These are phyloP conservation scores for Penicillium herquei DNA, from an alignment of 495 filamentous ascomycete genomes.

Conservation along the genomic window DNA sequence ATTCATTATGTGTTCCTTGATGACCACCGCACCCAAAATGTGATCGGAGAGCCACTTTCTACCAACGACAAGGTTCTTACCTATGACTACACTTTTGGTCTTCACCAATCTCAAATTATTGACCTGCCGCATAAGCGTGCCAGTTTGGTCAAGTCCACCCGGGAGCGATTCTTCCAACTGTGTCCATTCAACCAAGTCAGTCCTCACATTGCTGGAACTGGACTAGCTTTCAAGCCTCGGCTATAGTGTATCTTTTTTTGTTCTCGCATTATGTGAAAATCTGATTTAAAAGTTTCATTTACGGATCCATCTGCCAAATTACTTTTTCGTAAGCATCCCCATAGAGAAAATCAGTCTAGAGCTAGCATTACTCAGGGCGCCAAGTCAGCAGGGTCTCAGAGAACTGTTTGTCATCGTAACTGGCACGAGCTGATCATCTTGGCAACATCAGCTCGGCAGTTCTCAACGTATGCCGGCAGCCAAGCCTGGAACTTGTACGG, in stretches of 20 bases:
- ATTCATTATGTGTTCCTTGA: constrained; percentile 68
- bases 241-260: constrained; percentile 1
- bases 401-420: too few relatives aligned
- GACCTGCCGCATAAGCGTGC: constrained; percentile 61
- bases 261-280: too few relatives aligned
- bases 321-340: too few relatives aligned
- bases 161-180: constrained; percentile 63
- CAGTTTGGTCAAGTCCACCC: constrained; percentile 51
- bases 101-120: constrained; percentile 58
- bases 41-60: constrained; percentile 61
- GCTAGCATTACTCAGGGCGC: too few relatives aligned
- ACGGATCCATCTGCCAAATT: too few relatives aligned
- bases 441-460: too few relatives aligned
- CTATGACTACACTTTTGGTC: constrained; percentile 60
- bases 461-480: too few relatives aligned
- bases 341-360: too few relatives aligned
- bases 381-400: too few relatives aligned
- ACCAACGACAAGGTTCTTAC: constrained; percentile 56
- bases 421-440: too few relatives aligned
- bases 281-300: too few relatives aligned
- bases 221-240: constrained; percentile 15
- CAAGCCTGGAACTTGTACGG: too few relatives aligned
- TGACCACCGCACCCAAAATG: constrained; percentile 57
- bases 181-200: constrained; percentile 44
- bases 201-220: constrained; percentile 20